Percentiles rank a stretch among this genome's conserved stretches.
Conservation (phyloP, 805 yeast genomes). For the Starmerella tilneyi region DNA sequence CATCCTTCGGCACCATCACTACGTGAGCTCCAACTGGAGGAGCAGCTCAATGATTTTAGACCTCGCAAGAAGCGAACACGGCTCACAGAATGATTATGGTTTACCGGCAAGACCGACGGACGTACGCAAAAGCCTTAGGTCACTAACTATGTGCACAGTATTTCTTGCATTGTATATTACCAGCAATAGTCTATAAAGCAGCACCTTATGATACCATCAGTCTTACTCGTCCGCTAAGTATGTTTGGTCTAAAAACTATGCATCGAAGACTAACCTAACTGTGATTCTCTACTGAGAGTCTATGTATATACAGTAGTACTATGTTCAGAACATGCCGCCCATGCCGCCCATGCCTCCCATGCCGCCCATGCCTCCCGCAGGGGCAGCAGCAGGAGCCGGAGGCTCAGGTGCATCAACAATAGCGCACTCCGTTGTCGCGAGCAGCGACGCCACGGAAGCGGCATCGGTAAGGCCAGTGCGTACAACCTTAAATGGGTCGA, state of each 20-base stretch:
- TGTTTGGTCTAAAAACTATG: too few species aligned
- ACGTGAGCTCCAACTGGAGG: conserved; percentile 23
- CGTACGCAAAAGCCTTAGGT: too few species aligned
- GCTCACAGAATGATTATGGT: conserved; percentile 13
- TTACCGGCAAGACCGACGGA: too few species aligned
- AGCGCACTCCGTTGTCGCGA: conserved; percentile 98
- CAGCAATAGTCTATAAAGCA: too few species aligned
- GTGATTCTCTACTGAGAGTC: too few species aligned
- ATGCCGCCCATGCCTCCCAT: conserved; percentile 32
- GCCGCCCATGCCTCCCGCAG: conserved; percentile 52
- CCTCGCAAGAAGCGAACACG: conserved; percentile 17
- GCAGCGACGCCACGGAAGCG: conserved; percentile 90
- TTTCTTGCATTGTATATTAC: too few species aligned
- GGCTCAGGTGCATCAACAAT: conserved; percentile 89
- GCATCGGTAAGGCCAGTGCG: conserved; percentile 94
- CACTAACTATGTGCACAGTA: too few species aligned
- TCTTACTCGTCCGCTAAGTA: too few species aligned
- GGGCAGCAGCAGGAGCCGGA: conserved; percentile 44
- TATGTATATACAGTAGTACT: not conserved
- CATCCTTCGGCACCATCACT: conserved; percentile 26
- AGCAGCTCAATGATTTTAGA: conserved; percentile 13
- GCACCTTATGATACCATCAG: too few species aligned
- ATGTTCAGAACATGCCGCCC: conserved; percentile 15
- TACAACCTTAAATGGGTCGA: conserved; percentile 97
- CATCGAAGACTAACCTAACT: too few species aligned